Evolutionary conservation across 2,329 filamentous ascomycete species (phyloP), one percentile per base, ranked within the genome.

Genomic region (Pezicula radicicola): DNA sequence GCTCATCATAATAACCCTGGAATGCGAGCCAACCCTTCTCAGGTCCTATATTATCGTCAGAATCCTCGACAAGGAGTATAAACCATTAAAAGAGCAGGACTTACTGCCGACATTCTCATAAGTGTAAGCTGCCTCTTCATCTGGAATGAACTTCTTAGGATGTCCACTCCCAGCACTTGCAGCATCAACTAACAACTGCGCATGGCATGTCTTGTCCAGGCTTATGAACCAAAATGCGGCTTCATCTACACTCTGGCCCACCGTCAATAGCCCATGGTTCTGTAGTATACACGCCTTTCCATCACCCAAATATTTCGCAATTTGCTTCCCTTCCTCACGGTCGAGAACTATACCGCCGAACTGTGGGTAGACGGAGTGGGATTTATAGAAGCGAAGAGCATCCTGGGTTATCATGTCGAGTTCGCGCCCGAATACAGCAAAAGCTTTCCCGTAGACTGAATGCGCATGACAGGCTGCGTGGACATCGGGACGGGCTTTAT

Each of bases 41-140:
- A 0, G 75, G 72, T 13, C 12, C 40, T 42, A 35, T 16, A 42
- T 42, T 71, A 1, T 86, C 86, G 2, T 89, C 72, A 1, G 79
- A 76, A 42, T 33, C 30, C 9, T 33, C 8, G 30, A 25, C 16
- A n/a, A 40, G 12, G 25, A 18, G 3, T 8, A 19, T 9, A 19
- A 8, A 25, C 13, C 9, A 19, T 25, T 13, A 13, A 13, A 25
- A 12, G n/a, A 13, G 15, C 12, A 13, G 18, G 4, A 42, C 40
- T 21, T 42, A 42, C 40, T 42, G 18, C 40, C 40, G 16, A 42
- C 40, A 12, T 42, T 42, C 66, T 84, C 82, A 63, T 81, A 83
- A 0, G 87, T 90, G 58, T 79, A 87, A 15, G 67, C 71, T 0
- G 87, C 87, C 63, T 91, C 87, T 44, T 84, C 83, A 1, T 87